Conservation (phyloP, 805 yeast species). For the Yarrowia sp. region DNA sequence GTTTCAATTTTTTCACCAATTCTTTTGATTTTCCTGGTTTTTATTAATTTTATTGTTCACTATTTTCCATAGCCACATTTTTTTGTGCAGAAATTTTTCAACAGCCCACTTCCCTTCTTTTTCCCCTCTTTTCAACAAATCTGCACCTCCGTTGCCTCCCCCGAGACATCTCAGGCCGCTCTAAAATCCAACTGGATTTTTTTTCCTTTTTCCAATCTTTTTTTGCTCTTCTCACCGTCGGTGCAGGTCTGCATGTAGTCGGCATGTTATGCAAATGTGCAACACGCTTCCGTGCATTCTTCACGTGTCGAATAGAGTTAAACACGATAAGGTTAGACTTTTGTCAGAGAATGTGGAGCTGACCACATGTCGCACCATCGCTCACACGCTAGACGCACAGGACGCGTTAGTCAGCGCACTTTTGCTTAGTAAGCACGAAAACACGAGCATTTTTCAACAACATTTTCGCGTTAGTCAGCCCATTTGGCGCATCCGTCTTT, state of each 20-base stretch:
- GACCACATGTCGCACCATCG: slow-evolving; percentile 11
- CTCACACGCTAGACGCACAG: background rate
- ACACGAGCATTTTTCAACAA: no score
- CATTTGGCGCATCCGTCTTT: no score
- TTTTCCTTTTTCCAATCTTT: background rate
- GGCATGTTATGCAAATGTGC: slow-evolving; percentile 5
- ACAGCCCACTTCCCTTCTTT: no score
- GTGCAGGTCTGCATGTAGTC: background rate
- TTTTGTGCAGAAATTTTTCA: no score
- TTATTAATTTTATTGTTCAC: no score
- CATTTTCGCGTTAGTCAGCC: background rate
- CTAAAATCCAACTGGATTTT: background rate
- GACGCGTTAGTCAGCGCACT: background rate
- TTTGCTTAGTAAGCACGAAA: no score
- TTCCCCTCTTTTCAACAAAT: no score
- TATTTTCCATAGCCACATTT: no score
- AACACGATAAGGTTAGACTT: background rate
- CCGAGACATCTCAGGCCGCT: background rate
- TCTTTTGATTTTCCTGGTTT: no score
- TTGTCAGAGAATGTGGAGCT: background rate
- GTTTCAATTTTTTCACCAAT: no score
- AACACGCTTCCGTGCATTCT: slow-evolving; percentile 17
- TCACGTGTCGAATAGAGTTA: background rate
- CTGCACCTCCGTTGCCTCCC: no score
- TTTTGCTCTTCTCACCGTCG: background rate